phyloP scores from a whole-genome alignment of 1,284 basidiomycete species.

The Cryptococcus depauperatus region DNA sequence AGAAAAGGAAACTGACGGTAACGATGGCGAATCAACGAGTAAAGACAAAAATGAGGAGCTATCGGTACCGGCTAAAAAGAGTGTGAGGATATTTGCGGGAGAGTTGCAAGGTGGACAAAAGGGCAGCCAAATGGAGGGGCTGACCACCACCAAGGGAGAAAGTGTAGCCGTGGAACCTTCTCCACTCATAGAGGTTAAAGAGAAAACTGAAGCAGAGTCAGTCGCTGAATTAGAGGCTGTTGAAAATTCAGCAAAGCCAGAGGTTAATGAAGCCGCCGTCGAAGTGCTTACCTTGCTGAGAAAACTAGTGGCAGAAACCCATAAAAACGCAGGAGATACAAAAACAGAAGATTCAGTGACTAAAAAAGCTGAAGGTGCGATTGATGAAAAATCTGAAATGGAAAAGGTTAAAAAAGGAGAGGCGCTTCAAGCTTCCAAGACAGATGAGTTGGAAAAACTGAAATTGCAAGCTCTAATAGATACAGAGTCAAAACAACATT shows the following conservation, averaged over 20 bases:
- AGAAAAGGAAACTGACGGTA: conserved; percentile 2
- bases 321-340: background rate
- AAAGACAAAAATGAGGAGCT: conserved; percentile 3
- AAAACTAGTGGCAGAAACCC: conserved; percentile 7
- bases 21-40: conserved; percentile 1
- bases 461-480: background rate
- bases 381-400: background rate
- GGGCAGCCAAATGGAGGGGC: conserved; percentile 2
- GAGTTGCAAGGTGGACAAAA: conserved; percentile 6
- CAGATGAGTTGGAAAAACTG: no score
- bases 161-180: background rate
- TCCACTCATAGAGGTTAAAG: background rate
- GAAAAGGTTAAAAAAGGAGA: background rate
- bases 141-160: conserved; percentile 10
- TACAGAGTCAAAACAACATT: background rate
- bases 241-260: background rate
- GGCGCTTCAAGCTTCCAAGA: no score
- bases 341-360: background rate
- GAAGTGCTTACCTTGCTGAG: conserved; percentile 8
- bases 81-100: conserved; percentile 12
- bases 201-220: no score
- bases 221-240: background rate
- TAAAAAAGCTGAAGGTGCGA: background rate
- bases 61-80: conserved; percentile 5
- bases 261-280: background rate